Evolutionary conservation across 1,284 basidiomycete genomes (phyloP), one percentile per base, ranked within the genome.

Genomic region (Golubevia pallescens): DNA sequence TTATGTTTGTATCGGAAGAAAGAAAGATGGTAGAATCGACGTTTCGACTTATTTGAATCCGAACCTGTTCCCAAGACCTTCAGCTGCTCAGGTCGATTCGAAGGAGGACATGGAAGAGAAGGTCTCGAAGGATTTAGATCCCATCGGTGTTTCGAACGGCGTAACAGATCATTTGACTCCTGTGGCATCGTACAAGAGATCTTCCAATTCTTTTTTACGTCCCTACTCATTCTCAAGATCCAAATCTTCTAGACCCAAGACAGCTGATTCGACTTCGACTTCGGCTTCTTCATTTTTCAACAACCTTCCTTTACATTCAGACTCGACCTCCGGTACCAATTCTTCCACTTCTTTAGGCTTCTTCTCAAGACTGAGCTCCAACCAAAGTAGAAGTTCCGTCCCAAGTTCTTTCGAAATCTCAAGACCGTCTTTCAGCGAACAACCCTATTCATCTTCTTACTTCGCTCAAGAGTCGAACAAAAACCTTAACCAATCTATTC

Each of bases 1-100:
- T 38, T 62, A 62, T 57, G 60, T 62, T 14, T 62, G 60, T 24
- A 8, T 55, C 13, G 60, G 51, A 23, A 54, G 20, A 8, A 62
- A 62, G 52, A 54, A 62, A 34, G 52, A 54, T 16, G 60, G 60
- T 13, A 28, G 60, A 13, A 23, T 62, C 14, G 60, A 62, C n/a
- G 6, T 62, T 13, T 52, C 48, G 16, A 32, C 21, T 8, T 62
- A 62, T 32, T 42, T 62, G 16, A 62, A 62, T 38, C 60, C 60
- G 2, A 1, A 56, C 10, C 60, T 57, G 38, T 57, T 56, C n/a
- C 10, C 48, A 13, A 24, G 24, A 21, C 8, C 23, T 42, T 60
- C 24, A 8, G 21, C 34, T 32, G 19, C 16, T 23, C 58, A 48
- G 6, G 42, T 13, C 16, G 42, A 48, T 10, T 48, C 16, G 2